Percentiles rank a stretch among this genome's conserved stretches.
These are phyloP conservation scores for Penicillium daleae DNA, from an alignment of 495 filamentous ascomycete species.

Conservation along the genomic window DNA sequence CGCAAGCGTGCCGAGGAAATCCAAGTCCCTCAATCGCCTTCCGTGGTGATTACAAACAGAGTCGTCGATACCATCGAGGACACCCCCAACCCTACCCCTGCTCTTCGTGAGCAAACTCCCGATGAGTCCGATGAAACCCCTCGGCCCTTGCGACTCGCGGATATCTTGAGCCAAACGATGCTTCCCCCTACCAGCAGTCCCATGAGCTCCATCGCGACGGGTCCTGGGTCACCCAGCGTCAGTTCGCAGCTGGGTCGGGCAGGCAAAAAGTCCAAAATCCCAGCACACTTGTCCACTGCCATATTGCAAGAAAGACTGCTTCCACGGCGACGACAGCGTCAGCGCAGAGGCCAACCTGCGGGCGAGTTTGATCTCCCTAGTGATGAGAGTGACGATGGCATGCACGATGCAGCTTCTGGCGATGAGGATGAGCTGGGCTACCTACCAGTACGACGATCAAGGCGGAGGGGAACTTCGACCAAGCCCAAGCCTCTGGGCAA, in stretches of 20 bases:
- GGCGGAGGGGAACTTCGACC: slow-evolving; percentile 16
- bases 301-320: slow-evolving; percentile 52
- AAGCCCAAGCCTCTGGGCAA: slow-evolving; percentile 27
- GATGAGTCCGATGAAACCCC: slow-evolving; percentile 18
- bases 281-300: slow-evolving; percentile 49
- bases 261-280: slow-evolving; percentile 36
- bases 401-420: slow-evolving; percentile 30
- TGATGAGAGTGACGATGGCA: slow-evolving; percentile 44
- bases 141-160: slow-evolving; percentile 29
- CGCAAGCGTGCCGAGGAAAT: slow-evolving; percentile 36
- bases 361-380: slow-evolving; percentile 28
- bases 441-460: slow-evolving; percentile 31
- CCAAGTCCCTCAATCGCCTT: slow-evolving; percentile 30
- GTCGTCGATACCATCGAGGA: slow-evolving; percentile 30
- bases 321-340: slow-evolving; percentile 46
- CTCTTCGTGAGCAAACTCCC: neutral
- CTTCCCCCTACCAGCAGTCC: slow-evolving; percentile 55
- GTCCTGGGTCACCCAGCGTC: slow-evolving; percentile 19
- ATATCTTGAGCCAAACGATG: slow-evolving; percentile 54
- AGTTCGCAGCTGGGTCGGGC: slow-evolving; percentile 20
- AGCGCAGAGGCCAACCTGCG: slow-evolving; percentile 24
- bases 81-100: slow-evolving; percentile 25
- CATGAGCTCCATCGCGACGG: slow-evolving; percentile 25
- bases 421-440: slow-evolving; percentile 49
- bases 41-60: slow-evolving; percentile 24